Conservation (phyloP, 139 green algal genomes). For the Picochlorum sp. region DNA sequence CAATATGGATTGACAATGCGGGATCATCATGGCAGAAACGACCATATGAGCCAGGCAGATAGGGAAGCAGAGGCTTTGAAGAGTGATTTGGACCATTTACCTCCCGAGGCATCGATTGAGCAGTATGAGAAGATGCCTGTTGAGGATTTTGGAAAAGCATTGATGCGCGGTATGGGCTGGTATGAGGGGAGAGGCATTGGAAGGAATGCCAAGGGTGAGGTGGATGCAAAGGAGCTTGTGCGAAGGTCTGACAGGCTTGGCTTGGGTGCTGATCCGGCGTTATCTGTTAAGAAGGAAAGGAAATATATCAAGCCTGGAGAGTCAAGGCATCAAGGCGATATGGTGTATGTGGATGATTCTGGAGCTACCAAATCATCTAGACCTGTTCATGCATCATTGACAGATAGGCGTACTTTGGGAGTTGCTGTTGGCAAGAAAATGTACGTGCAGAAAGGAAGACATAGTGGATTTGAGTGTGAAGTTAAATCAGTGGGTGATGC, state of each 20-base stretch:
- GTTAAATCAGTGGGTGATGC: conserved; percentile 15
- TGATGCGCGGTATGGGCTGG: conserved; percentile 78
- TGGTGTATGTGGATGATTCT: background rate
- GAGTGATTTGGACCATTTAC: conserved; percentile 22
- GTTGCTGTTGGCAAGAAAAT: conserved; percentile 36
- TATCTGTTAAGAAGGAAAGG: conserved; percentile 6
- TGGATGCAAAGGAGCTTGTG: conserved; percentile 61
- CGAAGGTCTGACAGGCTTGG: conserved; percentile 37
- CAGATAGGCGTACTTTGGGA: conserved; percentile 9
- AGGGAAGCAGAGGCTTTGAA: conserved; percentile 12
- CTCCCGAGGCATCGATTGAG: conserved; percentile 27
- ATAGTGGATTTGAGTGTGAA: conserved; percentile 45
- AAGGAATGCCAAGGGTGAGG: conserved; percentile 43
- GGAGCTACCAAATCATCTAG: too few species aligned
- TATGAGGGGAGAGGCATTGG: conserved; percentile 62
- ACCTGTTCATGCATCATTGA: too few species aligned
- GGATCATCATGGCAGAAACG: background rate
- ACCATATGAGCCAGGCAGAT: background rate
- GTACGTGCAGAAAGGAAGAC: conserved; percentile 39
- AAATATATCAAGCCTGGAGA: conserved; percentile 39
- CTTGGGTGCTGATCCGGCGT: conserved; percentile 53
- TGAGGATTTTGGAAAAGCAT: conserved; percentile 69
- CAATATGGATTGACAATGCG: conserved; percentile 17
- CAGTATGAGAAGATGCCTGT: conserved; percentile 70
- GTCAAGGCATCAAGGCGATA: background rate